Percentiles rank a stretch among this genome's conserved stretches.
Conservation (phyloP, 2,329 filamentous ascomycete species). For the Ceratocystis destructans region DNA sequence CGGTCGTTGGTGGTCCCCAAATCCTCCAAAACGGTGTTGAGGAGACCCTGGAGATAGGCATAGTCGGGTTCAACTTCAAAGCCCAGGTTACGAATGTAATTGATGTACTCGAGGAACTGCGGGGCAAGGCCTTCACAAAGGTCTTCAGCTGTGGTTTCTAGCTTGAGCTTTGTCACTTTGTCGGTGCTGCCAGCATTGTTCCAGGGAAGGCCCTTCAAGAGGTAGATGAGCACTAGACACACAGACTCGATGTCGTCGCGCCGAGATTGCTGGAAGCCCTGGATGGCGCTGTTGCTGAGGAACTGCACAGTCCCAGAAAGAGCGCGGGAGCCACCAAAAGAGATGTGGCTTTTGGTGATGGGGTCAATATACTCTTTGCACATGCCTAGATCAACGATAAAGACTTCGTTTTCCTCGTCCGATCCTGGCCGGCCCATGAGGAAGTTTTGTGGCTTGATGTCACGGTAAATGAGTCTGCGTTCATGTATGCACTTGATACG, state of each 20-base stretch:
- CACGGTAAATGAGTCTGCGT: slow-evolving; percentile 69
- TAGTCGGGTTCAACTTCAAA: slow-evolving; percentile 17
- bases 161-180: slow-evolving; percentile 14
- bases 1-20: slow-evolving; percentile 13
- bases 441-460: slow-evolving; percentile 83
- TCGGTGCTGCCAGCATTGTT: slow-evolving; percentile 9
- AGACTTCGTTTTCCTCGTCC: slow-evolving; percentile 9
- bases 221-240: slow-evolving; percentile 14
- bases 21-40: slow-evolving; percentile 6
- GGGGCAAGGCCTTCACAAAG: slow-evolving; percentile 12
- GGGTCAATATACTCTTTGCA: slow-evolving; percentile 16
- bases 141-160: slow-evolving; percentile 6
- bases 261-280: slow-evolving; percentile 12
- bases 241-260: slow-evolving; percentile 16
- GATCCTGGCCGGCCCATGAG: slow-evolving; percentile 36
- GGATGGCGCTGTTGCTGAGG: slow-evolving; percentile 16
- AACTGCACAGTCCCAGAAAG: slow-evolving; percentile 17
- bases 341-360: slow-evolving; percentile 14
- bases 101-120: slow-evolving; percentile 16
- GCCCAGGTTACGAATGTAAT: slow-evolving; percentile 12
- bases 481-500: slow-evolving; percentile 15
- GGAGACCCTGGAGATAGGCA: slow-evolving; percentile 13
- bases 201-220: slow-evolving; percentile 18
- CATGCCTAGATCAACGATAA: slow-evolving; percentile 17
- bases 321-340: slow-evolving; percentile 8